A percentile compares a stretch with the other conserved stretches of the same genome.
These are phyloP conservation scores for Microbotryum silenes-acaulis DNA, from an alignment of 1,284 basidiomycete genomes.

Conservation along the genomic window DNA sequence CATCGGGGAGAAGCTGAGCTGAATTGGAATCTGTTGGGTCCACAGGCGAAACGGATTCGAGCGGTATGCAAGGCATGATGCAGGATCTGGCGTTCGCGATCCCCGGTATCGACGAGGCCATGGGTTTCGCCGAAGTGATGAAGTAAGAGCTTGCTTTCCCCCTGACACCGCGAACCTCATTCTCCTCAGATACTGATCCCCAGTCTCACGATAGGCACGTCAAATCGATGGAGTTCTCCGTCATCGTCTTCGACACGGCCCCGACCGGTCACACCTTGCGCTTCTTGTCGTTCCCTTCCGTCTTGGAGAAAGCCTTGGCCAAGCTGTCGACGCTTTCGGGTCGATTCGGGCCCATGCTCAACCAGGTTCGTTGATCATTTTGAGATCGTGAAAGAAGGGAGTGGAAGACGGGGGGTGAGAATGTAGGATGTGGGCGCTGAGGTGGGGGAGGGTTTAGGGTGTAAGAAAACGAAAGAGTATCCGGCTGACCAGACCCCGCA, in stretches of 20 bases:
- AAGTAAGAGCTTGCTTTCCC: slow-evolving; percentile 54
- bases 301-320: slow-evolving; percentile 92
- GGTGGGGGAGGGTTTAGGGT: not conserved
- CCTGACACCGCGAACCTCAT: not conserved
- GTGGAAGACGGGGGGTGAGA: not conserved
- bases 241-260: slow-evolving; percentile 98
- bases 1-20: not conserved
- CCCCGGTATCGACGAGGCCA: slow-evolving; percentile 97
- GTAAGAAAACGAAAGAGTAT: not conserved
- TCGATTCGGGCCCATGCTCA: slow-evolving; percentile 93
- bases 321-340: slow-evolving; percentile 88
- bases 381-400: not conserved
- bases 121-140: slow-evolving; percentile 99
- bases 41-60: slow-evolving; percentile 66
- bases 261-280: slow-evolving; percentile 97
- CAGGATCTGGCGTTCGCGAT: slow-evolving; percentile 98
- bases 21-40: not conserved
- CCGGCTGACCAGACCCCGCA: slow-evolving; percentile 1
- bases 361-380: slow-evolving; percentile 52
- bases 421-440: not conserved
- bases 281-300: slow-evolving; percentile 95
- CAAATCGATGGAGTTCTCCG: slow-evolving; percentile 99
- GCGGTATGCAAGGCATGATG: slow-evolving; percentile 98
- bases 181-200: not conserved
- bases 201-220: slow-evolving; percentile 61